These are phyloP conservation scores for Alternaria burnsii DNA, from an alignment of 2,329 filamentous ascomycete species.

Conservation along the genomic window DNA sequence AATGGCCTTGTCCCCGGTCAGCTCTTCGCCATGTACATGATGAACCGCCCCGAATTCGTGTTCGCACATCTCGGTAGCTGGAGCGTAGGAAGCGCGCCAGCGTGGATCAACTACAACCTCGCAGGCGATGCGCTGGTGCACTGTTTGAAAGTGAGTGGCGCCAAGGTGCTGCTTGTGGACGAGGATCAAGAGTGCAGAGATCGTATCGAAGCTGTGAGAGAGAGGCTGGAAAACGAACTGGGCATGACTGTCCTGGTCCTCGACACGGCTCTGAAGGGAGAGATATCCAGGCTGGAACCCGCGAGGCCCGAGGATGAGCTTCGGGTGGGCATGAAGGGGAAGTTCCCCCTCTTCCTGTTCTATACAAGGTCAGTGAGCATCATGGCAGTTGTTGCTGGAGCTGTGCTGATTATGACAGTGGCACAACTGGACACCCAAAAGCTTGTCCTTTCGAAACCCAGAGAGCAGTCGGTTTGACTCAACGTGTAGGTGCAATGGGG, in stretches of 20 bases:
- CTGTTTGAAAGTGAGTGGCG: conserved; percentile 67
- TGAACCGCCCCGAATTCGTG: conserved; percentile 73
- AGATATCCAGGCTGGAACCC: conserved; percentile 59
- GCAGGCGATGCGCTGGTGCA: conserved; percentile 70
- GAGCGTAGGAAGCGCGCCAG: conserved; percentile 73
- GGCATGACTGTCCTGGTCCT: conserved; percentile 67
- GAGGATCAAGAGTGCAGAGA: conserved; percentile 60
- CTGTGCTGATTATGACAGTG: conserved; percentile 55
- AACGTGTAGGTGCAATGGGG: conserved; percentile 47
- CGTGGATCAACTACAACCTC: conserved; percentile 76
- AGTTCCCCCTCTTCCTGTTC: conserved; percentile 69
- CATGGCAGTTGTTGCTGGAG: neutral
- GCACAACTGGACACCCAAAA: conserved; percentile 80
- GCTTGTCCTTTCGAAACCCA: conserved; percentile 68
- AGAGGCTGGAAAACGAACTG: conserved; percentile 62
- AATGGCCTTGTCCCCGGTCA: conserved; percentile 66
- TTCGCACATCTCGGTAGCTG: conserved; percentile 71
- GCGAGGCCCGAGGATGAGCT: conserved; percentile 65
- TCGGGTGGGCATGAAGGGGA: conserved; percentile 60
- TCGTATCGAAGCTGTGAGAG: conserved; percentile 63
- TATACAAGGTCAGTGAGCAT: conserved; percentile 66
- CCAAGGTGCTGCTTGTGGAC: conserved; percentile 58
- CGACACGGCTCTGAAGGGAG: conserved; percentile 57
- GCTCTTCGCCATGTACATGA: conserved; percentile 71
- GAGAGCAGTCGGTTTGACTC: conserved; percentile 54